Conservation (phyloP, 192 early-diverging fungal genomes). For the Umbelopsis ramanniana region DNA sequence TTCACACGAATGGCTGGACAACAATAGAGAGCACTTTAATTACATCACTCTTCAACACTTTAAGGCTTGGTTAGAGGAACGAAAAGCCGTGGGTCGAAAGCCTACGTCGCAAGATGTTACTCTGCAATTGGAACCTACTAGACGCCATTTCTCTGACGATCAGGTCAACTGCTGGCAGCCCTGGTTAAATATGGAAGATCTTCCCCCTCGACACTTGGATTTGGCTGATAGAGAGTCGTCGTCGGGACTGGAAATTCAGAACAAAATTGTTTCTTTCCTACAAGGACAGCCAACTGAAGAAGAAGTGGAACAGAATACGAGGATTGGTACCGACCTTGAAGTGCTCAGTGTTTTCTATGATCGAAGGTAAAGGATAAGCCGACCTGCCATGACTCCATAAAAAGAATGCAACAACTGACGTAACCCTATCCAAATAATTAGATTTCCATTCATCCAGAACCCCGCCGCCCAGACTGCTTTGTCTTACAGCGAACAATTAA, state of each 20-base stretch:
- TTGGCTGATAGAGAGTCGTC: conserved; percentile 17
- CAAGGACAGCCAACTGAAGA: not conserved
- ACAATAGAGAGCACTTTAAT: conserved; percentile 29
- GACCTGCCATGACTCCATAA: not conserved
- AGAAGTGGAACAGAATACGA: not conserved
- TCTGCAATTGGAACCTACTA: not conserved
- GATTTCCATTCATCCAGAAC: conserved; percentile 31
- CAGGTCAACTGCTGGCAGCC: conserved; percentile 22
- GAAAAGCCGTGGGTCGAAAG: conserved; percentile 15
- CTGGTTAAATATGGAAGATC: not conserved
- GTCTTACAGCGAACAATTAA: conserved; percentile 30
- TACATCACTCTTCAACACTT: conserved; percentile 37
- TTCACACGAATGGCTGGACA: conserved; percentile 27
- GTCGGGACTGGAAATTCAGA: conserved; percentile 10
- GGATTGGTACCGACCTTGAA: conserved; percentile 25
- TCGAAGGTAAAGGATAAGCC: conserved; percentile 29
- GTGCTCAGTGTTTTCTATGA: conserved; percentile 38
- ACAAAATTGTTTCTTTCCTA: conserved; percentile 11
- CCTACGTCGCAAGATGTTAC: conserved; percentile 5
- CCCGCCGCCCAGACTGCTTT: conserved; percentile 15
- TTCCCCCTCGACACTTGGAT: conserved; percentile 11
- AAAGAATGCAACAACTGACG: not conserved
- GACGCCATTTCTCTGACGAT: conserved; percentile 8
- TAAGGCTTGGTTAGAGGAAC: conserved; percentile 31
- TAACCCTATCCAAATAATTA: not conserved